Conservation (phyloP, 73 alveolate species). For the Halteria grandinella region DNA sequence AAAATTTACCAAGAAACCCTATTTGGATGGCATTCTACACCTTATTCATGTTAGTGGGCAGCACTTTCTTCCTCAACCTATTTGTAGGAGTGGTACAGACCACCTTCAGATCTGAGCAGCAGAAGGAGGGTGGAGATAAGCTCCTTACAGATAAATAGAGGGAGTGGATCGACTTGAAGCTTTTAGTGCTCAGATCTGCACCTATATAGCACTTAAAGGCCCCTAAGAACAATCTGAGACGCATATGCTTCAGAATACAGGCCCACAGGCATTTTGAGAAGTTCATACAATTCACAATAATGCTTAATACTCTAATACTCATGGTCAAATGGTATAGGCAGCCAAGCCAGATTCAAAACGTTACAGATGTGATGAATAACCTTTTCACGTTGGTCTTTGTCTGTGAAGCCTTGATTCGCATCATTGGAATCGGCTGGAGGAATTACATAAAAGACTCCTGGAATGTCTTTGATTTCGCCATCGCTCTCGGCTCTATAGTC, state of each 20-base stretch:
- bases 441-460: slow-evolving; percentile 13
- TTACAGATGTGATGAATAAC: slow-evolving; percentile 16
- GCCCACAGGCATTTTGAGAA: slow-evolving; percentile 9
- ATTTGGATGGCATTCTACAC: too few species aligned
- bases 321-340: slow-evolving; percentile 43
- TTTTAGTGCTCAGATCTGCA: slow-evolving; percentile 18
- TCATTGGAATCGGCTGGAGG: slow-evolving; percentile 26
- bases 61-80: too few species aligned
- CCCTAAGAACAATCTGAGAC: background rate
- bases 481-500: slow-evolving; percentile 44
- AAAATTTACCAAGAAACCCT: too few species aligned
- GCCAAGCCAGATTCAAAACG: slow-evolving; percentile 1
- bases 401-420: slow-evolving; percentile 3
- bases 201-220: slow-evolving; percentile 32
- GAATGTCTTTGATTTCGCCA: slow-evolving; percentile 37
- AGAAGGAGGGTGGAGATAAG: slow-evolving; percentile 43
- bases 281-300: background rate
- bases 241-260: slow-evolving; percentile 17
- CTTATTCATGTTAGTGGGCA: too few species aligned
- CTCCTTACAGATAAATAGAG: slow-evolving; percentile 53
- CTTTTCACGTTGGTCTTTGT: slow-evolving; percentile 20
- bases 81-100: too few species aligned
- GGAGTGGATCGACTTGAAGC: slow-evolving; percentile 67
- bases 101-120: slow-evolving; percentile 61
- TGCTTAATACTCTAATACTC: slow-evolving; percentile 27